Evolutionary conservation across 805 yeast species (phyloP).

Genomic region (Cyberlindnera lachancei): DNA sequence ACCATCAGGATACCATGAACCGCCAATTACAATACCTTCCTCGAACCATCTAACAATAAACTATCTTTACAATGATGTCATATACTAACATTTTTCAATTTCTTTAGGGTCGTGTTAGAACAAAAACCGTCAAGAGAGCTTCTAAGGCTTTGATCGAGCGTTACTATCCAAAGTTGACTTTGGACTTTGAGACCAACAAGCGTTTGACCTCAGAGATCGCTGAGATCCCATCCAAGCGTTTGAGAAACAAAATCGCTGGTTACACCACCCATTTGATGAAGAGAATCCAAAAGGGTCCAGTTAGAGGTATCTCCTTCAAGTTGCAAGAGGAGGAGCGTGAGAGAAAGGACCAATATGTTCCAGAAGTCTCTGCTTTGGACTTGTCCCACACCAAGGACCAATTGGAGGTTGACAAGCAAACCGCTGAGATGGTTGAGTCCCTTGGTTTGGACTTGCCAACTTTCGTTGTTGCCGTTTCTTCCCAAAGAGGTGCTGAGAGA

Average conservation of each 20-base stretch:
- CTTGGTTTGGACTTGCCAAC: slow-evolving; percentile 88
- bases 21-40: too few relatives aligned
- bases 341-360: slow-evolving; percentile 99
- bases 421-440: slow-evolving; percentile 89
- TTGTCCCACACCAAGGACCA: slow-evolving; percentile 93
- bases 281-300: slow-evolving; percentile 99
- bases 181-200: slow-evolving; percentile 99
- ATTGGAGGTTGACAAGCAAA: slow-evolving; percentile 95
- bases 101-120: slow-evolving; percentile 99
- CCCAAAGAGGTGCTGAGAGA: slow-evolving; percentile 81
- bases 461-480: slow-evolving; percentile 77
- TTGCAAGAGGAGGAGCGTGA: slow-evolving; percentile 99
- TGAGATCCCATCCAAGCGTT: slow-evolving; percentile 97
- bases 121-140: slow-evolving; percentile 99
- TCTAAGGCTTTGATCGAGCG: slow-evolving; percentile 99
- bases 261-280: slow-evolving; percentile 99
- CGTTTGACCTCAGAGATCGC: slow-evolving; percentile 98
- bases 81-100: too few relatives aligned
- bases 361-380: slow-evolving; percentile 99
- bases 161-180: slow-evolving; percentile 98
- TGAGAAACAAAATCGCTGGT: slow-evolving; percentile 99
- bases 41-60: too few relatives aligned
- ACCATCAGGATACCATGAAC: too few relatives aligned
- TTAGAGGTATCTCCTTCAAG: slow-evolving; percentile 99
- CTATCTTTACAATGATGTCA: too few relatives aligned